Conservation (phyloP, 805 yeast species). For the Candida succiphila region DNA sequence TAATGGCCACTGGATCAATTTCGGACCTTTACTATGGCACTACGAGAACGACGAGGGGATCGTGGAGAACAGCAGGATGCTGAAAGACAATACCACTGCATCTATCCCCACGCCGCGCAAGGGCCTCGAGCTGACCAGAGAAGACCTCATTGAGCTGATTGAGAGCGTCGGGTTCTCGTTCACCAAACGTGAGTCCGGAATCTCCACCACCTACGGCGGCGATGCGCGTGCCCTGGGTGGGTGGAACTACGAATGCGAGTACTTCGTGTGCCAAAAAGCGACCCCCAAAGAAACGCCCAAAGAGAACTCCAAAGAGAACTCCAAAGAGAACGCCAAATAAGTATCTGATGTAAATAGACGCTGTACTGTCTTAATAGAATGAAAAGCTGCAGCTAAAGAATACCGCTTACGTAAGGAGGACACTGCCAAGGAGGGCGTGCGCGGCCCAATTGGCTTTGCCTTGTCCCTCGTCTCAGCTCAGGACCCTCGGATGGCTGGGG, state of each 20-base stretch:
- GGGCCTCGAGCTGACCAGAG: conserved; percentile 52
- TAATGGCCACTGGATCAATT: conserved; percentile 50
- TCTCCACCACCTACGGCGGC: conserved; percentile 43
- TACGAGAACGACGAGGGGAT: conserved; percentile 40
- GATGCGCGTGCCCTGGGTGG: conserved; percentile 41
- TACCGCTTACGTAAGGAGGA: no score
- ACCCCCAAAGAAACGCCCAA: not conserved
- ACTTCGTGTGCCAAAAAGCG: conserved; percentile 47
- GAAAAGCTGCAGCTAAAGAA: no score
- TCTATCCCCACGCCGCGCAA: conserved; percentile 25
- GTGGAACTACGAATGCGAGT: conserved; percentile 54
- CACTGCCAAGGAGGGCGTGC: no score
- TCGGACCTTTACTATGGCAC: conserved; percentile 69
- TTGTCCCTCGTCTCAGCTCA: no score
- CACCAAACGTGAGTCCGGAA: conserved; percentile 29
- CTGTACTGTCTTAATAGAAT: no score
- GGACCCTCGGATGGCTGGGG: no score
- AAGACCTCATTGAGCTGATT: conserved; percentile 41
- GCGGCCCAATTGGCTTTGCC: no score
- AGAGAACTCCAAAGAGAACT: no score
- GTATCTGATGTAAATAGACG: no score
- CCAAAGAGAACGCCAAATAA: no score
- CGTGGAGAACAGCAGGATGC: conserved; percentile 11
- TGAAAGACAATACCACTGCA: conserved; percentile 12
- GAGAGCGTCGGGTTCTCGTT: conserved; percentile 42